Evolutionary conservation across 2,329 filamentous ascomycete genomes (phyloP).

Genomic region (Lecanoromycetidae sp.): DNA sequence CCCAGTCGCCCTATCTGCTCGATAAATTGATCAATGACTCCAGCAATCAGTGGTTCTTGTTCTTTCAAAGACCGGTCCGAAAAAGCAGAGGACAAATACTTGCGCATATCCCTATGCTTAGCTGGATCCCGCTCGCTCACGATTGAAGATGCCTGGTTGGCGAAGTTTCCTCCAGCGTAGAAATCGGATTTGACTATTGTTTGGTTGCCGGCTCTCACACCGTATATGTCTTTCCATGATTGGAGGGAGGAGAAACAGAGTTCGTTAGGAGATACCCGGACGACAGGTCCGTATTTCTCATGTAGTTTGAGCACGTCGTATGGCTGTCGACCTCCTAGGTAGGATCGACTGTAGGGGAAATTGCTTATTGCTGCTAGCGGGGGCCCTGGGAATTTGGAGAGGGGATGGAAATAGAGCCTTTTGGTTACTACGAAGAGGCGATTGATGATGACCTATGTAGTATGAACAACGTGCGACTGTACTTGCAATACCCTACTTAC

Average conservation of each 20-base stretch:
- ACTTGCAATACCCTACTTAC: no score
- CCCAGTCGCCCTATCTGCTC: neutral
- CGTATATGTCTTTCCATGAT: conserved; percentile 33
- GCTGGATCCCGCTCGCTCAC: conserved; percentile 13
- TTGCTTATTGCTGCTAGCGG: neutral
- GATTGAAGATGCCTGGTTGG: neutral
- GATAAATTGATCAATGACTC: conserved; percentile 21
- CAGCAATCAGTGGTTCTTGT: conserved; percentile 19
- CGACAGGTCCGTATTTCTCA: conserved; percentile 24
- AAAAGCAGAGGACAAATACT: conserved; percentile 23
- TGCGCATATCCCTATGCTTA: conserved; percentile 16
- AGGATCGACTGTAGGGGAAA: neutral
- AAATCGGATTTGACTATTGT: conserved; percentile 23
- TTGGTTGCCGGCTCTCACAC: conserved; percentile 21
- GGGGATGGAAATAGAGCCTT: no score
- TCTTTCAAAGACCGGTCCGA: conserved; percentile 24
- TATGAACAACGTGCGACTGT: no score
- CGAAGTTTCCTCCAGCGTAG: conserved; percentile 19
- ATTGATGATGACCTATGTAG: no score
- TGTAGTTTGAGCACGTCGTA: conserved; percentile 18
- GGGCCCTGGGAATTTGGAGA: conserved; percentile 1
- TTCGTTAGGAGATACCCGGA: conserved; percentile 31
- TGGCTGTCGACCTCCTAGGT: neutral
- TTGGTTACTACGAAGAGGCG: no score
- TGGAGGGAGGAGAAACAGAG: conserved; percentile 30